Conservation (phyloP, 345 rosid species). For the Syzygium oleosum region DNA sequence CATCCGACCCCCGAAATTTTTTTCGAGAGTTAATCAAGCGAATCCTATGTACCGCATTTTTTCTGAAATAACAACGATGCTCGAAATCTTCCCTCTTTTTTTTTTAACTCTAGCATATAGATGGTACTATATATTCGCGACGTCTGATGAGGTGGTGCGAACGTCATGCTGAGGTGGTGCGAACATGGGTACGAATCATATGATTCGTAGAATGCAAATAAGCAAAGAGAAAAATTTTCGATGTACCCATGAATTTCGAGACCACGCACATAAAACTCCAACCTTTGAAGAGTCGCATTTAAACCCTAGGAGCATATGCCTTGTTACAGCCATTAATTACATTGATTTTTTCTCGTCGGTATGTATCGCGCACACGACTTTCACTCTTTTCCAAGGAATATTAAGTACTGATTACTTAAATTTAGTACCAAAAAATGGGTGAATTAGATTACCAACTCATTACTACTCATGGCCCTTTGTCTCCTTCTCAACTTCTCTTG, state of each 20-base stretch:
- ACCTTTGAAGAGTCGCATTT: not conserved
- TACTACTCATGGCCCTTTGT: not conserved
- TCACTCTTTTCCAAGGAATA: not conserved
- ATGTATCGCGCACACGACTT: not conserved
- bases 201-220: not conserved
- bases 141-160: not conserved
- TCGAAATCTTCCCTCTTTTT: not conserved
- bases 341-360: fast-evolving
- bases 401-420: not conserved
- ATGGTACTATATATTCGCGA: not conserved
- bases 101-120: not conserved
- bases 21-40: not conserved
- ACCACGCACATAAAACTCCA: not conserved
- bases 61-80: not conserved
- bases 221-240: not conserved
- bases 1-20: not conserved
- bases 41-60: not conserved
- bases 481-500: not conserved
- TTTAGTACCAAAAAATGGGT: not conserved
- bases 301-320: not conserved
- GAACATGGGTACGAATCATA: not conserved
- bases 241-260: not conserved
- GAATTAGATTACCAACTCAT: not conserved
- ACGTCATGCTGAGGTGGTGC: fast-evolving
- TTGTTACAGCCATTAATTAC: not conserved